Evolutionary conservation across 1,139 yeast genomes (phyloP), one percentile per base, ranked within the genome.

Genomic region (Zygosaccharomyces sapae): DNA sequence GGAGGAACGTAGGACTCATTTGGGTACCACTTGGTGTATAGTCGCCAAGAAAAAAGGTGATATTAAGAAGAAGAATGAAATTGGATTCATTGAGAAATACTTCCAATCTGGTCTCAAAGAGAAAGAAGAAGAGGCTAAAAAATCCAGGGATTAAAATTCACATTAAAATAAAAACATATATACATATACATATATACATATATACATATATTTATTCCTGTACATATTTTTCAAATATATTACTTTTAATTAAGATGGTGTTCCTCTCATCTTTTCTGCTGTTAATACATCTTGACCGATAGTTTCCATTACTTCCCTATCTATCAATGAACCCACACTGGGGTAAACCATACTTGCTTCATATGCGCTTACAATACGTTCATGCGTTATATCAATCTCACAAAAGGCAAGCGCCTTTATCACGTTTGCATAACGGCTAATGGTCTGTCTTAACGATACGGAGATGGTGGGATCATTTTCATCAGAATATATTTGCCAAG

Each of bases 401-500:
- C 90, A 83, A 57, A 75, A 76, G 22, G 89, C 86, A 54, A 92
- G 72, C 0, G 95, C 95, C 56, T 79, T 79, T 46, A 92, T 74
- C 53, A 94, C 90, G 66, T 89, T 89, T 45, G 83, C 78, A 65
- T 92, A 92, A 50, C 97, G 74, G 6, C 95, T 77, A 39, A 94
- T 90, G 20, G 89, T 84, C 52, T 77, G 80, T 55, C 94, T 76
- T 7, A 81, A 74, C 19, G 78, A 72, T 13, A 72, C 68, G 3
- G 86, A 70, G 19, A 94, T 83, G 20, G 70, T 62, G 4, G 66
- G 68, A 54, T 90, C 97, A 63, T 94, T 94, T 50, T 79, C 77
- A 66, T 94, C 98, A 47, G 95, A 84, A 68, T 94, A 94, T 45
- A 94, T 92, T 61, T 90, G 96, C 90, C 95, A 83, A 1, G 96